Evolutionary conservation across 176 grass and related monocot species (phyloP).

Genomic region (Cenchrus purpureus): DNA sequence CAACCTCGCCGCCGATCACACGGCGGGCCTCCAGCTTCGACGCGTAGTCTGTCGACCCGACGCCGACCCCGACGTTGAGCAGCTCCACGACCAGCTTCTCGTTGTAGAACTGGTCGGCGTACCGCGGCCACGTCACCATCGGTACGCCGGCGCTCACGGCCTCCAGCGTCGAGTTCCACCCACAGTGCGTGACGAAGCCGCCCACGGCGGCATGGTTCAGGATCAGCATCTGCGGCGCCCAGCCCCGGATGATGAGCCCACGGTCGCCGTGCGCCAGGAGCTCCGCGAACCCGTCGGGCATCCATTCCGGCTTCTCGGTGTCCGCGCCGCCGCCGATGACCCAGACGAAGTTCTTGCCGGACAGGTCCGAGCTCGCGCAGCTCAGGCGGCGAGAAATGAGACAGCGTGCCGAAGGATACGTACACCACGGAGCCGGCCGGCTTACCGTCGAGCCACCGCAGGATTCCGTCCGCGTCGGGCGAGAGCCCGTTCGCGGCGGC

Average conservation of each 20-base stretch:
- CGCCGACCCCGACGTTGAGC: constrained; percentile 41
- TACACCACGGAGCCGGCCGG: constrained; percentile 51
- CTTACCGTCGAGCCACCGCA: constrained; percentile 55
- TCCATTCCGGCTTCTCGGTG: constrained; percentile 27
- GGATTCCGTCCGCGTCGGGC: constrained; percentile 19
- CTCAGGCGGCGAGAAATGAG: constrained; percentile 33
- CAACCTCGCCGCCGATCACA: constrained; percentile 41
- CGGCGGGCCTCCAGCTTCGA: constrained; percentile 22
- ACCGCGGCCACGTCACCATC: constrained; percentile 80
- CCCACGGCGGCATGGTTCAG: constrained; percentile 54
- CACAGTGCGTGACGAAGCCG: constrained; percentile 76
- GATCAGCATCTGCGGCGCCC: constrained; percentile 69
- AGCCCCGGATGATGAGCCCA: constrained; percentile 53
- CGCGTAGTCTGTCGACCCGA: constrained; percentile 42
- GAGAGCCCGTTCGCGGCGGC: constrained; percentile 17
- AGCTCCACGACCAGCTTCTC: constrained; percentile 72
- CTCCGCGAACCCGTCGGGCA: constrained; percentile 51
- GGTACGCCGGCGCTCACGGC: constrained; percentile 57
- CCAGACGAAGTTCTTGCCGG: constrained; percentile 63
- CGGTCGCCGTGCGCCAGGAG: constrained; percentile 29
- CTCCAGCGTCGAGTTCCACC: constrained; percentile 72
- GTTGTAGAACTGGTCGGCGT: constrained; percentile 74
- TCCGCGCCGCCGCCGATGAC: constrained; percentile 21
- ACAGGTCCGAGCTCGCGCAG: constrained; percentile 48
- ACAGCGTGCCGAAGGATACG: constrained; percentile 59